Evolutionary conservation across 2,329 filamentous ascomycete species (phyloP).

Genomic region (Tympanopsis confertula): DNA sequence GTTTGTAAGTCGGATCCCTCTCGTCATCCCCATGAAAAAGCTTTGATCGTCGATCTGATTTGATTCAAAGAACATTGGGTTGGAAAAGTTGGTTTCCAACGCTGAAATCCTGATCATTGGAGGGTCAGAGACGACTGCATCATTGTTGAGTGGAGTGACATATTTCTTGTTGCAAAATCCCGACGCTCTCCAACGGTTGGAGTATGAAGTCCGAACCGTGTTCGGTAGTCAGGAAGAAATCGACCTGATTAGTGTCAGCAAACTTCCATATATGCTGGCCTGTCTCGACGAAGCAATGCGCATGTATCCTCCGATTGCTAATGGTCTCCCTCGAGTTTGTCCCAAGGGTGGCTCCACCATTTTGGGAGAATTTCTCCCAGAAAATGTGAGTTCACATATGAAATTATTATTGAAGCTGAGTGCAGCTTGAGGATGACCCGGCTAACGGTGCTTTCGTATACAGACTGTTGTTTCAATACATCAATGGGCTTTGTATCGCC

Average conservation of each 20-base stretch:
- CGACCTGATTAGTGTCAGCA: constrained; percentile 16
- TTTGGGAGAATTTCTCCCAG: too few relatives aligned
- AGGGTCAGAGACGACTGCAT: constrained; percentile 21
- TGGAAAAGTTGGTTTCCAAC: constrained; percentile 17
- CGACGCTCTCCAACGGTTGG: constrained; percentile 14
- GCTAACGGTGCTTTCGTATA: too few relatives aligned
- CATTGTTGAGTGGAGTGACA: constrained; percentile 12
- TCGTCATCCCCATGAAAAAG: constrained; percentile 19
- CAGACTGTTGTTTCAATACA: too few relatives aligned
- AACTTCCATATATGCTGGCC: constrained; percentile 25
- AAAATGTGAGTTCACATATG: too few relatives aligned
- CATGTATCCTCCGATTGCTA: constrained; percentile 19
- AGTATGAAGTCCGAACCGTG: constrained; percentile 22
- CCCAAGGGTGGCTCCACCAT: too few relatives aligned
- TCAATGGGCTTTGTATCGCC: too few relatives aligned
- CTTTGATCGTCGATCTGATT: constrained; percentile 24
- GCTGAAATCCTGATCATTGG: constrained; percentile 5
- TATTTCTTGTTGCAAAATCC: constrained; percentile 19
- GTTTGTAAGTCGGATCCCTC: constrained; percentile 5
- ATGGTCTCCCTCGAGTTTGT: too few relatives aligned
- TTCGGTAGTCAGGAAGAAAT: constrained; percentile 26
- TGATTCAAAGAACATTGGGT: constrained; percentile 18
- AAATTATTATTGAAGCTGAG: too few relatives aligned
- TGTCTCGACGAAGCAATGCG: constrained; percentile 28
- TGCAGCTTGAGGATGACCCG: too few relatives aligned